Evolutionary conservation across 139 green algal species (phyloP).

Genomic region (Desmodesmus armatus): DNA sequence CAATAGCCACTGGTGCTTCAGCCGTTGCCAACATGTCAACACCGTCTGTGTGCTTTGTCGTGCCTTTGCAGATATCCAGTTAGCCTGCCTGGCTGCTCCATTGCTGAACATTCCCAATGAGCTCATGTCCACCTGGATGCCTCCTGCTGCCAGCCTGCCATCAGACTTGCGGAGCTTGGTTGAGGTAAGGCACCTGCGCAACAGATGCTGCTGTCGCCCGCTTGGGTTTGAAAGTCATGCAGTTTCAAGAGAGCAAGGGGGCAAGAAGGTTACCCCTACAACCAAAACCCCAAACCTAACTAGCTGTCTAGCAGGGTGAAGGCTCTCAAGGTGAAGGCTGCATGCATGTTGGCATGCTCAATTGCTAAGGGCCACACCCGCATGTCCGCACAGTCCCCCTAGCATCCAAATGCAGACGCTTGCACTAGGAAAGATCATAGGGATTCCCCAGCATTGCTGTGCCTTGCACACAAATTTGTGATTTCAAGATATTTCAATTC

Average conservation of each 20-base stretch:
- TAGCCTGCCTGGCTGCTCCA: slow-evolving; percentile 3
- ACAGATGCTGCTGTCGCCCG: background rate
- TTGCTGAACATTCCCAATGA: background rate
- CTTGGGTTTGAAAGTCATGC: background rate
- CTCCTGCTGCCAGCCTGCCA: background rate
- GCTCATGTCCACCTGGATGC: background rate
- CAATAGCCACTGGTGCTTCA: no score
- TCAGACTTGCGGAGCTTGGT: background rate
- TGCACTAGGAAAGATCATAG: no score
- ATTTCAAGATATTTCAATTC: no score
- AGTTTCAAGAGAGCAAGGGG: background rate
- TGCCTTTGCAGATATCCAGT: slow-evolving; percentile 34
- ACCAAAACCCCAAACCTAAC: background rate
- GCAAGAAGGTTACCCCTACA: background rate
- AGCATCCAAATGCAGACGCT: no score
- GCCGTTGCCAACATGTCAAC: no score
- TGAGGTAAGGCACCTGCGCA: background rate
- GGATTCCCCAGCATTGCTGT: no score
- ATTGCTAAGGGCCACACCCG: background rate
- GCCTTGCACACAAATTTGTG: no score
- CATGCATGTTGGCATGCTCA: background rate
- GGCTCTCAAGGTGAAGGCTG: background rate
- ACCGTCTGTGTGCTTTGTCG: no score
- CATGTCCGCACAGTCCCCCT: no score
- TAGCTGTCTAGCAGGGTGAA: background rate